A percentile compares a stretch with the other conserved stretches of the same genome.
Evolutionary conservation across 139 green algal genomes (phyloP).

Genomic region (Chlorella sp.): DNA sequence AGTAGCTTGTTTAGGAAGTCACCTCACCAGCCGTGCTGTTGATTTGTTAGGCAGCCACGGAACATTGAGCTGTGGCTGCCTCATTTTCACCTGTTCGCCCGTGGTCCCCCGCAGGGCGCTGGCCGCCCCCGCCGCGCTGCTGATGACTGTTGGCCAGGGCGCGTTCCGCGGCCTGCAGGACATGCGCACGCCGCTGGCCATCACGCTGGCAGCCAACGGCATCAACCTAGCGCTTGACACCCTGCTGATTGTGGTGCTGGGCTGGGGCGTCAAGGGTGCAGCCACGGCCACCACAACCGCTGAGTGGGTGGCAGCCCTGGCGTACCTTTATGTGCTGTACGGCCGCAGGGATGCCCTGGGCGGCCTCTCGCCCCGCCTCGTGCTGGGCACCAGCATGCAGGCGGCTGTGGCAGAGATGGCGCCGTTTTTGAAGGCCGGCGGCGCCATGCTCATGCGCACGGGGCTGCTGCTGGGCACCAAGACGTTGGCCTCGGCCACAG

Average conservation of each 20-base stretch:
- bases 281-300: slow-evolving; percentile 57
- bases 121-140: slow-evolving; percentile 73
- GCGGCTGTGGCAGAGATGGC: slow-evolving; percentile 30
- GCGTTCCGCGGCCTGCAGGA: slow-evolving; percentile 80
- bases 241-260: slow-evolving; percentile 50
- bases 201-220: slow-evolving; percentile 69
- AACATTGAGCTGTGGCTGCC: no score
- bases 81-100: no score
- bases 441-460: slow-evolving; percentile 75
- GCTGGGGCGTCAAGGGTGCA: slow-evolving; percentile 64
- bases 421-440: slow-evolving; percentile 61
- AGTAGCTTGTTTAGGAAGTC: no score
- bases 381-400: background rate
- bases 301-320: slow-evolving; percentile 64
- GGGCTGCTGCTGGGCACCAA: slow-evolving; percentile 75
- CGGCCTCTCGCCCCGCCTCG: slow-evolving; percentile 9
- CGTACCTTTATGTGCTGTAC: slow-evolving; percentile 61
- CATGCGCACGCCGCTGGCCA: slow-evolving; percentile 75
- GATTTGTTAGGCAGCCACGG: no score
- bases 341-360: slow-evolving; percentile 44
- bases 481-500: slow-evolving; percentile 71
- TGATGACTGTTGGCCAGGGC: slow-evolving; percentile 73
- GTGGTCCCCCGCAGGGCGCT: no score
- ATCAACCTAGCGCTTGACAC: slow-evolving; percentile 73
- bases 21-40: no score